Base-by-base conservation (phyloP, 2,329 filamentous ascomycete genomes). In the Colletotrichum agaves region DNA sequence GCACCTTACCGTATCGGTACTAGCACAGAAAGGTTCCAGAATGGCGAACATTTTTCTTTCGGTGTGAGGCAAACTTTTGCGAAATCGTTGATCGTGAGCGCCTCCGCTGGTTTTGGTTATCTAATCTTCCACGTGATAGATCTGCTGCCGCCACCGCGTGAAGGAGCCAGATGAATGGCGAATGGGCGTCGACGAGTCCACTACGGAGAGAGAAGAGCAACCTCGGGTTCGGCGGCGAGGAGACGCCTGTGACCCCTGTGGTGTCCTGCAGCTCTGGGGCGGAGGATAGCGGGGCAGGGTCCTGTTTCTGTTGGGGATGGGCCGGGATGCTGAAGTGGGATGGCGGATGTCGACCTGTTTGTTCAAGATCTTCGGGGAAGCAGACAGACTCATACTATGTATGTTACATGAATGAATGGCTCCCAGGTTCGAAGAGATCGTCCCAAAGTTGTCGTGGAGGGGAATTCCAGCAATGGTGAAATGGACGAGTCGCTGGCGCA, bases 231-330 rank as follows among this genome's bases (percentile, higher is more conserved):
- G 17, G 53, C 41, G 61, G 53, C 53, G 39, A 39, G 60, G 47
- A 60, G 61, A 68, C 23, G 55, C 33, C 46, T 55, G 15, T 31
- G 39, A 64, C 49, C 64, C 61, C 47, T 67, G 61, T 21, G 15
- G 47, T 60, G 33, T 59, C 53, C 61, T 60, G 41, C 61, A 47
- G 46, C 46, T 41, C 61, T 67, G 49, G 66, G 37, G 49, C 43
- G 50, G 62, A 69, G 66, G 44, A 44, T 61, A 61, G 61, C 62
- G 66, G 63, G 66, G 63, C 66, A 67, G 66, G 63, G 63, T 57
- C 66, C 46, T 69, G 66, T 69, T 69, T 69, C 66, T 69, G 66
- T 69, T 69, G 66, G 66, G 66, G 66, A 69, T 61, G 66, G 50
- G 44, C 43, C 56, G 56, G 66, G 66, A 67, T 67, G 56, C 56